A percentile compares a stretch with the other conserved stretches of the same genome.
Evolutionary conservation across 768 basidiomycete genomes (phyloP).

Genomic region (Termitomyces sp.): DNA sequence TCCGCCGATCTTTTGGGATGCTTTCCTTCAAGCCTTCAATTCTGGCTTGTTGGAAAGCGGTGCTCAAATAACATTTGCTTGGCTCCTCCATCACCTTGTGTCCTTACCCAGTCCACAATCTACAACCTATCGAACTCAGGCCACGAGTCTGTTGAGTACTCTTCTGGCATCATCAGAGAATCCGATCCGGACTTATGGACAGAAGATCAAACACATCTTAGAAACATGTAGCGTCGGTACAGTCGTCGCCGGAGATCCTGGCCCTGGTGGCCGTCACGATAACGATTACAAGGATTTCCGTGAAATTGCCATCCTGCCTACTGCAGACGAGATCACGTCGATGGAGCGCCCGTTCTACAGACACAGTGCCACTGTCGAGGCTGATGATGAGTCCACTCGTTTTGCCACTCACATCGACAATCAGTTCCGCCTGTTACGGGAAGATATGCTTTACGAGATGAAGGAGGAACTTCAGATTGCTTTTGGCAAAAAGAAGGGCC

Average conservation of each 20-base stretch:
- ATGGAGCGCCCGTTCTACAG: neutral
- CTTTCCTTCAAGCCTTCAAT: neutral
- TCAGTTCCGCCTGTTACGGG: slow-evolving; percentile 9
- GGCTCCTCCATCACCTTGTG: neutral
- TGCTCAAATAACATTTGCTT: neutral
- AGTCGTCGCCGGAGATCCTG: neutral
- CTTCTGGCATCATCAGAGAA: neutral
- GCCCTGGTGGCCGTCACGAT: neutral
- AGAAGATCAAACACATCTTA: neutral
- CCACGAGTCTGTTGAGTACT: neutral
- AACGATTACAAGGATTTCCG: neutral
- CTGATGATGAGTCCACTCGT: slow-evolving; percentile 8
- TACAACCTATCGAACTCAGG: neutral
- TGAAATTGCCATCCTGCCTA: neutral
- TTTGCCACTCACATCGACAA: slow-evolving; percentile 9
- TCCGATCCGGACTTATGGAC: neutral
- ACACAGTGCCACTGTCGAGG: neutral
- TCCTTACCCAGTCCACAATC: neutral
- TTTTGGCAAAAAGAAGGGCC: neutral
- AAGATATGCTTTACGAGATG: slow-evolving; percentile 12
- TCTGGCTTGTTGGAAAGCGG: neutral
- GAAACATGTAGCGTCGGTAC: neutral
- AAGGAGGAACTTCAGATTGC: slow-evolving; percentile 42
- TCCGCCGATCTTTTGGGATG: neutral
- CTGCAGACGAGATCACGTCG: neutral